Conservation (phyloP, 495 filamentous ascomycete genomes). For the Penicillium maclennaniae region DNA sequence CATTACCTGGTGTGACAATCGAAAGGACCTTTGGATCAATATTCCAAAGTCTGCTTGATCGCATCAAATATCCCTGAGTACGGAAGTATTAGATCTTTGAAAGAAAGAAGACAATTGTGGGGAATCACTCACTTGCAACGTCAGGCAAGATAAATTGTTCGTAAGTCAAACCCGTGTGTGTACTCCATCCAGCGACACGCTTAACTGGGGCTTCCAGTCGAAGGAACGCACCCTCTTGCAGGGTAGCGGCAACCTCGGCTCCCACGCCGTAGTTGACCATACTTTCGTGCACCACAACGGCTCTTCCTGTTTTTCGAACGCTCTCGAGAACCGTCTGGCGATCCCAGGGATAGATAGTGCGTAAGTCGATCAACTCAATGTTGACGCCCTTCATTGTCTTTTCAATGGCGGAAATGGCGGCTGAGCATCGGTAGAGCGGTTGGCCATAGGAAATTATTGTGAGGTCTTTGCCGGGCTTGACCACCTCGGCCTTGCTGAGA, state of each 20-base stretch:
- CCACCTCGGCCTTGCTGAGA: constrained; percentile 80
- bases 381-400: constrained; percentile 68
- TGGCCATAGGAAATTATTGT: constrained; percentile 91
- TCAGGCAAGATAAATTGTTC: constrained; percentile 90
- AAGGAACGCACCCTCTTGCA: constrained; percentile 86
- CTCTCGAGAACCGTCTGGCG: constrained; percentile 76
- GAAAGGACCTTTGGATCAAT: neutral
- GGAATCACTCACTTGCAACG: constrained; percentile 67
- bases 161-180: constrained; percentile 75
- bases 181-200: constrained; percentile 88
- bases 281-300: constrained; percentile 90
- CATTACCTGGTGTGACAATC: neutral
- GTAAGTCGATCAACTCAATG: constrained; percentile 85
- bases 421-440: constrained; percentile 81
- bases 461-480: constrained; percentile 79
- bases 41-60: constrained; percentile 8
- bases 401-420: constrained; percentile 77
- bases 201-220: constrained; percentile 88
- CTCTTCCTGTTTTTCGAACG: constrained; percentile 84
- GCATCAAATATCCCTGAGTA: constrained; percentile 5
- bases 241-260: constrained; percentile 86
- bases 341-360: constrained; percentile 96
- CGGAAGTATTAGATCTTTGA: neutral
- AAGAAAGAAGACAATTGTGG: neutral
- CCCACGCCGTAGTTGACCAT: constrained; percentile 95